Evolutionary conservation across 768 basidiomycete genomes (phyloP).

Genomic region (Russula olivacea): DNA sequence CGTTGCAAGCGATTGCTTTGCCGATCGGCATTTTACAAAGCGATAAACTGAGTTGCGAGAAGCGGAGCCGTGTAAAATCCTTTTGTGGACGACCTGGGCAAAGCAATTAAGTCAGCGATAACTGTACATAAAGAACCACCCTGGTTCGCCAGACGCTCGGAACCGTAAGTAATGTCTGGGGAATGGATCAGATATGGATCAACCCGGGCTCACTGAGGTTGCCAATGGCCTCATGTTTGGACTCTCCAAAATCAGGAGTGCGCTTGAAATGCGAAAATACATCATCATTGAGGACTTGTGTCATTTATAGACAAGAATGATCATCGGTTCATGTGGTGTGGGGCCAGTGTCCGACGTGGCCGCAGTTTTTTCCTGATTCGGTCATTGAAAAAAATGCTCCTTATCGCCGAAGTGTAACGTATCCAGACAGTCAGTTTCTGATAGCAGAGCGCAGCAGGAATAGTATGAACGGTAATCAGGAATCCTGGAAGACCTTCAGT

Average conservation of each 20-base stretch:
- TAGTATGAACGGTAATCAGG: background rate
- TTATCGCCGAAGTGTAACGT: conserved; percentile 14
- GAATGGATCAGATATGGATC: background rate
- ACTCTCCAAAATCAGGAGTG: background rate
- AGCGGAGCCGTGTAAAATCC: background rate
- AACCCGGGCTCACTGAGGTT: background rate
- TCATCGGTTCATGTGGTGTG: conserved; percentile 10
- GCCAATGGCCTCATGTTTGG: background rate
- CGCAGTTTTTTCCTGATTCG: conserved; percentile 3
- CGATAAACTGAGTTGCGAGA: background rate
- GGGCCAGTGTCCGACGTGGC: background rate
- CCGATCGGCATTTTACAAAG: conserved; percentile 2
- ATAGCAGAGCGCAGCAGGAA: background rate
- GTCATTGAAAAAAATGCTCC: background rate
- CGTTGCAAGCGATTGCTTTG: background rate
- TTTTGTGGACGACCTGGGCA: background rate
- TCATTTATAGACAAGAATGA: background rate
- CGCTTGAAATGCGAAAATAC: conserved; percentile 11
- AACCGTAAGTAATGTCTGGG: background rate
- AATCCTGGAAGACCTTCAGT: background rate
- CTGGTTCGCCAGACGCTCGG: background rate
- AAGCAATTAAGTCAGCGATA: conserved; percentile 12
- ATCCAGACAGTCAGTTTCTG: background rate
- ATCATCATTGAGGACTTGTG: background rate
- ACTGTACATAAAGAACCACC: background rate